A percentile compares a stretch with the other conserved stretches of the same genome.
These are phyloP conservation scores for Talaromyces sp. DNA, from an alignment of 2,329 filamentous ascomycete genomes.

Conservation along the genomic window DNA sequence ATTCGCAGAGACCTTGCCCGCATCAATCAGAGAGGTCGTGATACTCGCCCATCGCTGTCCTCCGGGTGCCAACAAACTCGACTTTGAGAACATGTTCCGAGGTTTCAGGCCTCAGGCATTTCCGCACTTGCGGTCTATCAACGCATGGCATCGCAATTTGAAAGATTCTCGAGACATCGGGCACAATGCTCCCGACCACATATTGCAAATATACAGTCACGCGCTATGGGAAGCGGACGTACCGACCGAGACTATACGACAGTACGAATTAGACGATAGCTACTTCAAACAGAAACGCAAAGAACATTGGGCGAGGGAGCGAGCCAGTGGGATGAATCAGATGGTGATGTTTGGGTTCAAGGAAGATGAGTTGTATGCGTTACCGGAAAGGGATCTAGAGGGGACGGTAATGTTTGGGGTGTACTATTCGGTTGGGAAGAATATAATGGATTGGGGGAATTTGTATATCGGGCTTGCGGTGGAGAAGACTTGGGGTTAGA, in stretches of 20 bases:
- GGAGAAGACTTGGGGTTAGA: background rate
- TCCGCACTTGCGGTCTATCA: background rate
- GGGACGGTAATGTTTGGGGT: background rate
- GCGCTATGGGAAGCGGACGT: background rate
- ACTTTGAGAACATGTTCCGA: conserved; percentile 4
- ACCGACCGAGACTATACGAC: background rate
- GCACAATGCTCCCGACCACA: background rate
- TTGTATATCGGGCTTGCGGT: background rate
- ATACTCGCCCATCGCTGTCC: conserved; percentile 5
- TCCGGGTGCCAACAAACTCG: background rate
- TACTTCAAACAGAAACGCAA: background rate
- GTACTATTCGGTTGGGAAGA: background rate
- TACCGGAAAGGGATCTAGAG: background rate
- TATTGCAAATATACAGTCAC: background rate
- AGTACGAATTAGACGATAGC: background rate
- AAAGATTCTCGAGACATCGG: background rate
- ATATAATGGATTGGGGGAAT: background rate
- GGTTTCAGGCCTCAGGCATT: background rate
- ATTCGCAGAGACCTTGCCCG: background rate
- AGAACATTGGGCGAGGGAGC: background rate
- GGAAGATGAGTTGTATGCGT: background rate
- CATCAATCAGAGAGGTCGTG: background rate
- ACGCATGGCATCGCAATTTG: background rate
- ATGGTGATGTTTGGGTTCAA: background rate
- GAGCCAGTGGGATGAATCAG: background rate